Evolutionary conservation across 371 early-diverging fungal genomes (phyloP).

Genomic region (Syncephalastrum contaminatum): DNA sequence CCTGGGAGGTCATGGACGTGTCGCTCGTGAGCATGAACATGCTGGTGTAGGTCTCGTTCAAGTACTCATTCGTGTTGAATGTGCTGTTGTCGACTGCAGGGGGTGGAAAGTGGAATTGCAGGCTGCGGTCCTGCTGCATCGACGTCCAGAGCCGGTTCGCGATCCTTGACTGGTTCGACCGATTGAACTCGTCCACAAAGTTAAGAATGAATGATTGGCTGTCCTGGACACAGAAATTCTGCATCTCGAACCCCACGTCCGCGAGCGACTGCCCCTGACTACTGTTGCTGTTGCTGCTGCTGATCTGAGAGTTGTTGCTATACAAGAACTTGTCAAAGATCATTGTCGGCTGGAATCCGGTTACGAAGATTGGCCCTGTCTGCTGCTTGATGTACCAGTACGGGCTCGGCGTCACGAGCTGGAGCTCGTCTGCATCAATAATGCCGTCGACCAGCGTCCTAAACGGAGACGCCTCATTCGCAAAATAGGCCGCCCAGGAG

Average conservation of each 20-base stretch:
- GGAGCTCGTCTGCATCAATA: constrained; percentile 33
- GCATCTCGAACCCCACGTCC: constrained; percentile 33
- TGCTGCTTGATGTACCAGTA: constrained; percentile 34
- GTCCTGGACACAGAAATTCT: constrained; percentile 42
- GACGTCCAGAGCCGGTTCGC: constrained; percentile 37
- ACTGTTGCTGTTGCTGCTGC: not conserved
- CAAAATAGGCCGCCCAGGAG: constrained; percentile 52
- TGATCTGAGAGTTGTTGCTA: constrained; percentile 4
- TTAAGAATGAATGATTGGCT: constrained; percentile 42
- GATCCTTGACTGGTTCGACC: constrained; percentile 23
- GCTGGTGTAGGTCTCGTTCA: constrained; percentile 31
- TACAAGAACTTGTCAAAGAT: constrained; percentile 49
- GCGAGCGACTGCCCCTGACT: constrained; percentile 13
- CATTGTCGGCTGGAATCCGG: constrained; percentile 47
- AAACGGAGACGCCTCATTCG: constrained; percentile 33
- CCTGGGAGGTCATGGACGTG: constrained; percentile 13
- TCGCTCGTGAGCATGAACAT: constrained; percentile 41
- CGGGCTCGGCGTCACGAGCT: constrained; percentile 35
- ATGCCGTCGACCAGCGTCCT: constrained; percentile 33
- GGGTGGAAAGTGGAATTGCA: constrained; percentile 32
- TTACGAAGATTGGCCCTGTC: constrained; percentile 42
- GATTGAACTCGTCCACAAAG: constrained; percentile 32
- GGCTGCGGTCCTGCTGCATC: constrained; percentile 25
- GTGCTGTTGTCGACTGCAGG: constrained; percentile 26
- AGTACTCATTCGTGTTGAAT: constrained; percentile 27